Evolutionary conservation across 805 yeast species (phyloP).

Genomic region (Teunomyces kruisii): DNA sequence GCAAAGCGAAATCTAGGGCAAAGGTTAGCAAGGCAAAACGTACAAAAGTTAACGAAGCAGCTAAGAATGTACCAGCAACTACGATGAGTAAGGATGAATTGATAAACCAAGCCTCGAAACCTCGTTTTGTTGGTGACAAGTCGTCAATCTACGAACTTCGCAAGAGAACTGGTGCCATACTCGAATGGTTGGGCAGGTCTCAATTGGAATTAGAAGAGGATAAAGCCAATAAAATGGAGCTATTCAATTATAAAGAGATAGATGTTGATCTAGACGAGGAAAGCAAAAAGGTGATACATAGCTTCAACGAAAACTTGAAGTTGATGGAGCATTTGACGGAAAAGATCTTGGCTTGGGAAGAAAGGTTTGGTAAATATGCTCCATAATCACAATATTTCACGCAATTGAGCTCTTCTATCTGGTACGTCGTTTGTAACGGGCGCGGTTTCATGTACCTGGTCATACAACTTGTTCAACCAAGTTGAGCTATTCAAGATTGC

Average conservation of each 20-base stretch:
- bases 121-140: constrained; percentile 77
- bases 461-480: constrained; percentile 36
- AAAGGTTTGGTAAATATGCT: constrained; percentile 57
- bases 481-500: constrained; percentile 30
- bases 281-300: constrained; percentile 30
- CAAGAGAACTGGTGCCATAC: constrained; percentile 81
- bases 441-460: constrained; percentile 22
- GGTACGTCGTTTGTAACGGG: constrained; percentile 26
- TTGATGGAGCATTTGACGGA: constrained; percentile 74
- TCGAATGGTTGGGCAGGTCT: constrained; percentile 87
- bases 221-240: constrained; percentile 52
- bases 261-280: constrained; percentile 22
- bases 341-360: constrained; percentile 76
- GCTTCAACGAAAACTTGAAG: constrained; percentile 58
- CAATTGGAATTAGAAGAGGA: constrained; percentile 81
- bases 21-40: constrained; percentile 2
- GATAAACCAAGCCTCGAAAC: constrained; percentile 72
- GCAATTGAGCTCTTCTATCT: constrained; percentile 40
- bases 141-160: constrained; percentile 81
- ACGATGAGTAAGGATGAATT: constrained; percentile 40
- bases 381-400: constrained; percentile 33
- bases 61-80: constrained; percentile 3
- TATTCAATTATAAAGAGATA: constrained; percentile 42
- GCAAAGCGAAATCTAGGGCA: constrained; percentile 2
- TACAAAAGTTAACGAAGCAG: neutral